Percentiles rank a stretch among this genome's conserved stretches.
phyloP scores from a whole-genome alignment of 2,329 filamentous ascomycete genomes.

The Sporothrix brasiliensis region DNA sequence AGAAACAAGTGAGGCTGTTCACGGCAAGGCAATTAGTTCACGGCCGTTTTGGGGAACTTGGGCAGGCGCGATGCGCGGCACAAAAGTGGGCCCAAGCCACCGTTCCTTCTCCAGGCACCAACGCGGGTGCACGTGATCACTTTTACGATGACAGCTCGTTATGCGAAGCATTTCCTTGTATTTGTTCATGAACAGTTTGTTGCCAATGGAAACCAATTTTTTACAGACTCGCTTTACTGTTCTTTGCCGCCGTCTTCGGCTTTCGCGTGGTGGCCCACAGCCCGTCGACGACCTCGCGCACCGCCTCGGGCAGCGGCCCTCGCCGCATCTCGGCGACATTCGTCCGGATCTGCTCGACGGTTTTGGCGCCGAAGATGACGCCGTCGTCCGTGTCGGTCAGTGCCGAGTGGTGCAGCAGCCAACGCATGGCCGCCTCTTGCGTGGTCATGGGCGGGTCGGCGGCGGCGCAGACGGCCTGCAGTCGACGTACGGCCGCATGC shows the following conservation, averaged over 20 bases:
- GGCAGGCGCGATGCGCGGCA: constrained; percentile 21
- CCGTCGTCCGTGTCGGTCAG: constrained; percentile 31
- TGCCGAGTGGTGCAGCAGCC: constrained; percentile 34
- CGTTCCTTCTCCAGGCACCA: constrained; percentile 16
- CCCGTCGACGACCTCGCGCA: constrained; percentile 33
- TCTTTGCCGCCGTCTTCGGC: background rate
- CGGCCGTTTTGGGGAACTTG: background rate
- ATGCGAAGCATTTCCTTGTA: no score
- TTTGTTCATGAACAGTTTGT: background rate
- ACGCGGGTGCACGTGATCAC: constrained; percentile 33
- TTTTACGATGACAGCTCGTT: background rate
- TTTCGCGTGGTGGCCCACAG: background rate
- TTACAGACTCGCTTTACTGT: background rate
- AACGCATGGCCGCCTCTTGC: constrained; percentile 33
- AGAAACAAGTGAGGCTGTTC: constrained; percentile 1
- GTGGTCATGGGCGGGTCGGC: constrained; percentile 22
- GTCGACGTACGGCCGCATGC: constrained; percentile 29
- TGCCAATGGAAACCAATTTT: background rate
- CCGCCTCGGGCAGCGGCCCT: constrained; percentile 37
- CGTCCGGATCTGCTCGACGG: constrained; percentile 30
- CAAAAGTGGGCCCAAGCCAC: background rate
- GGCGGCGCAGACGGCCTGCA: constrained; percentile 22
- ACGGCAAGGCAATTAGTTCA: background rate
- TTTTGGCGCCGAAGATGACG: constrained; percentile 36
- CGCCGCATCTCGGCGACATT: constrained; percentile 33